Evolutionary conservation across 2,329 filamentous ascomycete genomes (phyloP), one percentile per base, ranked within the genome.

Genomic region (Fusarium musae): DNA sequence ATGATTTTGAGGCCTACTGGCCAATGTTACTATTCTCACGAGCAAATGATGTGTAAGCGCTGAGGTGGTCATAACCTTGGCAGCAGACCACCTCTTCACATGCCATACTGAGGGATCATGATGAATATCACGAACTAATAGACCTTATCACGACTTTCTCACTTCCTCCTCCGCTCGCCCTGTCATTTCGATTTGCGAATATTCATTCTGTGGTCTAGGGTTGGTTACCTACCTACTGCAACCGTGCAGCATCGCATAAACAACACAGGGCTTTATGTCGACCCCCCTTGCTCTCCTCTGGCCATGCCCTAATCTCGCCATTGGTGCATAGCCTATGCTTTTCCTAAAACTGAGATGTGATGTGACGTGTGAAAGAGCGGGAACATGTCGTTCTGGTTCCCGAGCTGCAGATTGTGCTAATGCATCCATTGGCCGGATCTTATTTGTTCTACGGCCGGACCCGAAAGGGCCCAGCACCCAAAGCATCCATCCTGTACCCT

Each of bases 391-490:
- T 63, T 64, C 64, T 68, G 66, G 66, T 67, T 77, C 75, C 75
- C 75, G 75, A 75, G 54, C 56, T 75, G 74, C 74, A 76, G 71
- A 66, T 52, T 39, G 26, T 66, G 30, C 64, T 67, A 67, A 64
- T 67, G 59, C 39, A 65, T 39, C 34, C 59, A 73, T 73, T 75
- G 60, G 71, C 50, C 56, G 46, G 40, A 66, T 73, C 69, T 73
- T 32, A 56, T 56, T 60, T 57, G 63, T 50, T 66, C 57, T 58
- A 58, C 72, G 72, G 72, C 68, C 72, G 59, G 59, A 69, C 47
- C 72, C 72, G 65, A 56, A 59, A 47, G 26, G n/a, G 30, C 30
- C 47, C 54, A 46, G 16, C 49, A 37, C 23, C 49, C 16, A 46
- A 50, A 46, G 46, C 63, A 40, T 67, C 44, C 61, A 52, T 70